Evolutionary conservation across 192 early-diverging fungal species (phyloP).

Genomic region (Spizellomyces punctatus): DNA sequence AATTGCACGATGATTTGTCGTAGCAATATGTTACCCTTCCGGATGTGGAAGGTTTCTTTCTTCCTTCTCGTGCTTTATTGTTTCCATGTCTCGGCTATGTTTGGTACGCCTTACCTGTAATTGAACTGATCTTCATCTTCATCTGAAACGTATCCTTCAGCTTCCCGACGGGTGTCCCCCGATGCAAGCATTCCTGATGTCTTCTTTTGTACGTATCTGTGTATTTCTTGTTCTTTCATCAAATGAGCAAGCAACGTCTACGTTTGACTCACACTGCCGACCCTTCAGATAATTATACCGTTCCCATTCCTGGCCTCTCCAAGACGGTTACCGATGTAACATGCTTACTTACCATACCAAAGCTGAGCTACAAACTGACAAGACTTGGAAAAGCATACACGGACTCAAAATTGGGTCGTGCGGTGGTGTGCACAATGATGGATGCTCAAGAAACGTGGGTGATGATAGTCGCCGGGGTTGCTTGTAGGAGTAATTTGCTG

Average conservation of each 20-base stretch:
- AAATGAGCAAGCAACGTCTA: background rate
- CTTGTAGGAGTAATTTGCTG: background rate
- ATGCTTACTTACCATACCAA: background rate
- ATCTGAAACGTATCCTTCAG: background rate
- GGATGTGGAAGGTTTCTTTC: too few species aligned
- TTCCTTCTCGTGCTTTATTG: too few species aligned
- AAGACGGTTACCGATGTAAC: background rate
- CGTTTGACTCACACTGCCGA: background rate
- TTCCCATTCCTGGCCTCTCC: background rate
- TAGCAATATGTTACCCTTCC: too few species aligned
- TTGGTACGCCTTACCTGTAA: too few species aligned
- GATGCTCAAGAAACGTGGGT: background rate
- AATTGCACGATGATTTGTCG: too few species aligned
- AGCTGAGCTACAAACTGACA: background rate
- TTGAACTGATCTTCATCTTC: too few species aligned
- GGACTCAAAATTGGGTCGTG: background rate
- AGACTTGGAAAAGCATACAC: background rate
- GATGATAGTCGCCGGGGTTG: background rate
- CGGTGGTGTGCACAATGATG: background rate
- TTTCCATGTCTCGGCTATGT: too few species aligned
- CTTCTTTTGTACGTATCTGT: background rate
- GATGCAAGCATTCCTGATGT: background rate
- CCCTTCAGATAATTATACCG: background rate
- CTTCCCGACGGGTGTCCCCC: background rate
- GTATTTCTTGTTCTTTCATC: too few species aligned